These are phyloP conservation scores for Xylaria sp. DNA, from an alignment of 2,329 filamentous ascomycete genomes.

Conservation along the genomic window DNA sequence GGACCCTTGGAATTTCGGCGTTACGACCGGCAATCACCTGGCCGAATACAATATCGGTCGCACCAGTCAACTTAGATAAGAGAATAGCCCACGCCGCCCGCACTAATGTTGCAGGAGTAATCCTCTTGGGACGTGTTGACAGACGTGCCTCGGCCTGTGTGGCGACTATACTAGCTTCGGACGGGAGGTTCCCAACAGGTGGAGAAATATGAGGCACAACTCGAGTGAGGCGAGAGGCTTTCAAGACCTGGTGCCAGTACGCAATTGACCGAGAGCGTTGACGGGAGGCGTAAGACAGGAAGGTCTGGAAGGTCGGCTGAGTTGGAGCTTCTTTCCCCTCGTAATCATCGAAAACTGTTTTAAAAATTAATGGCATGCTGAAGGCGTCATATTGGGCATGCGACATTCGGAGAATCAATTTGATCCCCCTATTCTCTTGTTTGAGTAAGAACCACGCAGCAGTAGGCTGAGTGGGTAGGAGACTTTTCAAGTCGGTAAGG, in stretches of 20 bases:
- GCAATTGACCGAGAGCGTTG: conserved; percentile 8
- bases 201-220: conserved; percentile 10
- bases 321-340: background rate
- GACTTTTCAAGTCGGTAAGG: background rate
- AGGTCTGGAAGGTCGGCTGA: conserved; percentile 12
- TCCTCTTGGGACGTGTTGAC: conserved; percentile 18
- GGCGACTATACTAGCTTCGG: background rate
- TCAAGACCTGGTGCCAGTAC: conserved; percentile 16
- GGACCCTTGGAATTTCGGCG: conserved; percentile 6
- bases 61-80: conserved; percentile 7
- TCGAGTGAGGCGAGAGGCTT: conserved; percentile 12
- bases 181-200: background rate
- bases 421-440: conserved; percentile 8
- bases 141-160: conserved; percentile 10
- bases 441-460: conserved; percentile 16
- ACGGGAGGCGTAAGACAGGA: conserved; percentile 17
- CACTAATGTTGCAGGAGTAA: conserved; percentile 20
- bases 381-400: conserved; percentile 28
- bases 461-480: conserved; percentile 13
- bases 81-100: conserved; percentile 17
- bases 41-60: conserved; percentile 16
- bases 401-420: conserved; percentile 16
- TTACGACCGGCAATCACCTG: conserved; percentile 25
- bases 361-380: conserved; percentile 21
- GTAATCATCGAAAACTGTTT: conserved; percentile 20